Percentiles rank a stretch among this genome's conserved stretches.
Evolutionary conservation across 2,329 filamentous ascomycete genomes (phyloP).

Genomic region (Dactylella cylindrospora): DNA sequence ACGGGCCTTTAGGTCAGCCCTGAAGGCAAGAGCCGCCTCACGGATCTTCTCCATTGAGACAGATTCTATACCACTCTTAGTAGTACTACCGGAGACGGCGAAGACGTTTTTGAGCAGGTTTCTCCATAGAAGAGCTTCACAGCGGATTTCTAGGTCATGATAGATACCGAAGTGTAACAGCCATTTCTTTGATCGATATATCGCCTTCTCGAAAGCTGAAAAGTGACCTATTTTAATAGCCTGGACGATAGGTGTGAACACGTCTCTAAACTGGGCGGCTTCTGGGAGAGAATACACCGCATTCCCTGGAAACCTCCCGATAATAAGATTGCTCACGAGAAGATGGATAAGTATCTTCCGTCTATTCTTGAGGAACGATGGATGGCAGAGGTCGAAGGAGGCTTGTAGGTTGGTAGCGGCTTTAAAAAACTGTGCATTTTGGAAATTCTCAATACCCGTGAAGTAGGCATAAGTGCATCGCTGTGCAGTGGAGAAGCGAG

Average conservation of each 20-base stretch:
- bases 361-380: slow-evolving; percentile 34
- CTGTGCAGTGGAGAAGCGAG: slow-evolving; percentile 37
- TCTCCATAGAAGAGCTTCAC: slow-evolving; percentile 30
- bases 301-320: slow-evolving; percentile 30
- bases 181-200: slow-evolving; percentile 33
- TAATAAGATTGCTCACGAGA: slow-evolving; percentile 27
- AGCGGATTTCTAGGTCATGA: slow-evolving; percentile 36
- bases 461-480: slow-evolving; percentile 43
- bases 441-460: slow-evolving; percentile 40
- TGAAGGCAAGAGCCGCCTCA: slow-evolving; percentile 4
- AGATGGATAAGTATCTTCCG: slow-evolving; percentile 41
- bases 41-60: slow-evolving; percentile 33
- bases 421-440: slow-evolving; percentile 35
- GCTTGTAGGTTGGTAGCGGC: slow-evolving; percentile 26
- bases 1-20: slow-evolving; percentile 15
- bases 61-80: slow-evolving; percentile 37
- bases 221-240: slow-evolving; percentile 37
- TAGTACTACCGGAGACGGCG: slow-evolving; percentile 29
- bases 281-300: slow-evolving; percentile 26
- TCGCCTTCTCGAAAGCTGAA: slow-evolving; percentile 13
- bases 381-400: slow-evolving; percentile 29
- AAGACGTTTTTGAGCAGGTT: slow-evolving; percentile 36
- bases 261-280: slow-evolving; percentile 30
- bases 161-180: slow-evolving; percentile 31
- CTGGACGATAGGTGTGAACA: slow-evolving; percentile 22